Evolutionary conservation across 768 basidiomycete genomes (phyloP), one percentile per base, ranked within the genome.

Genomic region (Termitomyces sp.): DNA sequence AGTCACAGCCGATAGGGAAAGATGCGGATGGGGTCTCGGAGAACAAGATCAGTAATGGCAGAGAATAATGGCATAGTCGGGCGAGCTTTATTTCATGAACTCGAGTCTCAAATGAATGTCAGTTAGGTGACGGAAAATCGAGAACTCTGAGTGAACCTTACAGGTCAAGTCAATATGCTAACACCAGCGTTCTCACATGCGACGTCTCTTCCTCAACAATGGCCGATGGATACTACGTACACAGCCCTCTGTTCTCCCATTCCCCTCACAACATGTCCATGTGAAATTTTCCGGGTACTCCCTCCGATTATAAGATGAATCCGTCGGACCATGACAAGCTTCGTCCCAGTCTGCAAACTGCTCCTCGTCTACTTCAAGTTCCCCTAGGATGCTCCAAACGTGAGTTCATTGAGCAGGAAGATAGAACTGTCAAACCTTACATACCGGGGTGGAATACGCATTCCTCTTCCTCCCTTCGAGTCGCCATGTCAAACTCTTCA

Each of bases 391-490:
- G 42, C 10, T 42, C 11, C 39, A 20, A 12, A 33, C 25, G 9
- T 23, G 3, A 35, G 32, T 38, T 31, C 7, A 11, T 38, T 29
- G 22, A 38, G 27, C 29, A 23, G 15, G 13, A 12, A 39, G n/a
- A 25, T 5, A 11, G 20, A 7, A 31, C 12, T 27, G 4, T 7
- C 20, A 49, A 49, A 27, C 23, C 10, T 44, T n/a, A 56, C 74
- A 48, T 51, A 81, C 82, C 81, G 40, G 78, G 74, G 69, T 84
- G 82, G 58, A 78, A 81, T 16, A 56, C 43, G 56, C 82, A 84
- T 54, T 78, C 78, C 3, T 67, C 70, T 4, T 73, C 68, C 18
- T 64, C 71, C 42, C 75, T 66, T 40, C 64, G 57, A 5, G 60
- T 64, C 12, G 71, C 70, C 40, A 70, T 65, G 56, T 82, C 80